Evolutionary conservation across 805 yeast genomes (phyloP), one percentile per base, ranked within the genome.

Genomic region (Yamadazyma sp.): DNA sequence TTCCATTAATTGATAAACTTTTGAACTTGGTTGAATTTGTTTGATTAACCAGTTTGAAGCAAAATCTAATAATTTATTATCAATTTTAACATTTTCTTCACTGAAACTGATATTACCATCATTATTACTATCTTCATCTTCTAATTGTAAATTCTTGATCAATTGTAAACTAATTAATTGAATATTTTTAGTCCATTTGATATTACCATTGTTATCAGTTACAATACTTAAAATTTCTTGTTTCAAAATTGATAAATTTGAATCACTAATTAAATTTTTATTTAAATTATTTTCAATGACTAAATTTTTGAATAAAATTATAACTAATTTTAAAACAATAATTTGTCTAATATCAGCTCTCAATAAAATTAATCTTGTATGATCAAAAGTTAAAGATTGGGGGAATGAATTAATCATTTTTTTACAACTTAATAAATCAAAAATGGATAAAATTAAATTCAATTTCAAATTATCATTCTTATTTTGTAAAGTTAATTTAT

Each of bases 121-220:
- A 8, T 25, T 11, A 9, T 31, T 12, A 8, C 18, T 10, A 21
- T 40, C 31, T 6, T 12, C 14, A 7, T 7, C 8, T 7, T n/a
- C 15, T 49, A 43, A 13, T 13, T 48, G 44, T 13, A 61, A 60
- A 28, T 60, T 63, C 46, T 75, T 73, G 22, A 75, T 73, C 31
- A 83, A 52, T 53, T 82, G 94, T 40, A 86, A 69, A 4, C 91
- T 75, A 43, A 87, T 76, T 11, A 83, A 69, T 44, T 78, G 73
- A 17, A 86, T 75, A 56, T 86, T 86, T 52, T 86, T 76, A 1
- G 96, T 86, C 96, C 96, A 86, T 62, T 88, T 86, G 39, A 86
- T 78, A 55, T 84, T 85, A 2, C 95, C 95, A 49, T 81, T 83
- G 40, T 83, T 86, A 58, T 86, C 95, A 22, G 87, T 77, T 12